Conservation (phyloP, 2,329 filamentous ascomycete genomes). For the Alternaria hordeiaustralica region DNA sequence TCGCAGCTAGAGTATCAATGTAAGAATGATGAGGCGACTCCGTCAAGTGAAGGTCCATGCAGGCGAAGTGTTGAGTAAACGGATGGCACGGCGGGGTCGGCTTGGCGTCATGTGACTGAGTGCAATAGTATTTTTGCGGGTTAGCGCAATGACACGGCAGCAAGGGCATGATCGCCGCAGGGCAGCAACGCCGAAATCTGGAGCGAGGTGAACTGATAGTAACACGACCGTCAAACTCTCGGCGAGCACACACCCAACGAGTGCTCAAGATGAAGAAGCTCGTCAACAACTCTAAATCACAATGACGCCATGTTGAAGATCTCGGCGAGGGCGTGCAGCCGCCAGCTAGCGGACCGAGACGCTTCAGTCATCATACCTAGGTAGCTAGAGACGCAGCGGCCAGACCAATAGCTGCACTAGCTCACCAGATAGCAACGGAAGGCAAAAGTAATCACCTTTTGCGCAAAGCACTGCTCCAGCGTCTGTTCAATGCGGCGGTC, state of each 20-base stretch:
- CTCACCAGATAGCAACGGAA: neutral
- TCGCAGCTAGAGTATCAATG: neutral
- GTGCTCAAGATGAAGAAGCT: neutral
- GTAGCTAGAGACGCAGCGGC: neutral
- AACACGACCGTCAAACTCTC: neutral
- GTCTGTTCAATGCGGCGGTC: neutral
- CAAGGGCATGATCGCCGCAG: neutral
- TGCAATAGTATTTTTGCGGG: neutral
- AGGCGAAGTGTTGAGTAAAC: neutral
- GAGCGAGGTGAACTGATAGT: neutral
- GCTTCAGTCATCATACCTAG: neutral
- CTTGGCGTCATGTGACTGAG: neutral
- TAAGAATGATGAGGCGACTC: neutral
- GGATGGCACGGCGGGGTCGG: neutral
- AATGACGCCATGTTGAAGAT: neutral
- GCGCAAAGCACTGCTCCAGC: neutral
- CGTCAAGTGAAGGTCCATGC: neutral
- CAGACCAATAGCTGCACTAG: neutral
- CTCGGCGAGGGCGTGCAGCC: conserved; percentile 1
- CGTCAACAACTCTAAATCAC: neutral
- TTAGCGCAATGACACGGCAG: neutral
- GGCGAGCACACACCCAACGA: neutral
- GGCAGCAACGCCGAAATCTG: neutral
- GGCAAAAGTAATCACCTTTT: neutral
- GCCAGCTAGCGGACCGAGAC: neutral